Conservation (phyloP, 2,329 filamentous ascomycete species). For the Arthrobotrys sphaeroides region DNA sequence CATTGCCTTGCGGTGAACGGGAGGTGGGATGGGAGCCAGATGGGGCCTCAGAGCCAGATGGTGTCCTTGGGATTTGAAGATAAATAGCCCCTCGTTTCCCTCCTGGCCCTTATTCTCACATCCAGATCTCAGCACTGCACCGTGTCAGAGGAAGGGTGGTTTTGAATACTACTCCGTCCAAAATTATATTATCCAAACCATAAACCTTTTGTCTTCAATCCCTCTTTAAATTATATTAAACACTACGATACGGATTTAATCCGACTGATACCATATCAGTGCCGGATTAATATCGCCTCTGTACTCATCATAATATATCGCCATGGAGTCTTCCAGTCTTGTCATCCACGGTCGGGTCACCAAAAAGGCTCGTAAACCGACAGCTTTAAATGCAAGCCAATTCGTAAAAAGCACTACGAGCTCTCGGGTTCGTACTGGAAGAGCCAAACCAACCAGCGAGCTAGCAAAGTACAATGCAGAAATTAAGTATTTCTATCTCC, state of each 20-base stretch:
- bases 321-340: not conserved
- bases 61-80: not conserved
- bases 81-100: not conserved
- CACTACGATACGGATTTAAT: not conserved
- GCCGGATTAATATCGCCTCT: too few relatives aligned
- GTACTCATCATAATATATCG: not conserved
- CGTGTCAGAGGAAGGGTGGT: too few relatives aligned
- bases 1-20: too few relatives aligned
- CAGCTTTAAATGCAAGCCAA: not conserved
- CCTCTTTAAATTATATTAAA: not conserved
- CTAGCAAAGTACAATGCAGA: conserved; percentile 1
- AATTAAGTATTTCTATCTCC: conserved; percentile 19
- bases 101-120: too few relatives aligned
- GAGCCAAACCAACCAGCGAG: not conserved
- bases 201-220: not conserved
- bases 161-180: too few relatives aligned
- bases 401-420: not conserved
- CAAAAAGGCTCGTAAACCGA: not conserved
- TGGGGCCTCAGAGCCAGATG: too few relatives aligned
- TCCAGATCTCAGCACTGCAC: too few relatives aligned
- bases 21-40: too few relatives aligned
- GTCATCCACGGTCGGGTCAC: not conserved
- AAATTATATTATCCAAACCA: too few relatives aligned
- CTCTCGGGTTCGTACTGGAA: not conserved
- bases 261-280: too few relatives aligned